Conservation (phyloP, 768 basidiomycete genomes). For the Galerina marginata region DNA sequence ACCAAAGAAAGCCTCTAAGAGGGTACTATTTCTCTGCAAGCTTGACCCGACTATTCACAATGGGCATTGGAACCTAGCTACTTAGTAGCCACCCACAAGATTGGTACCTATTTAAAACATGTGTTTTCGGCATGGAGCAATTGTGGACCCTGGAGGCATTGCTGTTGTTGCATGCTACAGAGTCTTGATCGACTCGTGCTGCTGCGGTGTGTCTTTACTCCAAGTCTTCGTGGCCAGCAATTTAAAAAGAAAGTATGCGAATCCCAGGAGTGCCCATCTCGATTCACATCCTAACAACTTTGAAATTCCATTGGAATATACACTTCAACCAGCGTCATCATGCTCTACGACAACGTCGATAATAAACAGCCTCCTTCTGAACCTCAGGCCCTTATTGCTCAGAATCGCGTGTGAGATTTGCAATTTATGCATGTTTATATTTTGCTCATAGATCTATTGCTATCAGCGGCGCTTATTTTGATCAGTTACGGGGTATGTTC, state of each 20-base stretch:
- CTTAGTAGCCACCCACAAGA: too few relatives aligned
- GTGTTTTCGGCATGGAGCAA: not conserved
- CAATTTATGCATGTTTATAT: not conserved
- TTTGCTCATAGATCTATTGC: not conserved
- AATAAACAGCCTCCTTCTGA: conserved; percentile 4
- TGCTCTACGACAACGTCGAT: conserved; percentile 17
- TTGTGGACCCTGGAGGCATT: not conserved
- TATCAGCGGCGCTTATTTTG: conserved; percentile 34
- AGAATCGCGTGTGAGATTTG: conserved; percentile 16
- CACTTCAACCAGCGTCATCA: conserved; percentile 8
- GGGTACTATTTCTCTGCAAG: not conserved
- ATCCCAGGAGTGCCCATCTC: not conserved
- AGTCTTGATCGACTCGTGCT: conserved; percentile 12
- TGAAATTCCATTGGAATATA: not conserved
- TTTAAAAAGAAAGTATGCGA: not conserved
- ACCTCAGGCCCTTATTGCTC: not conserved
- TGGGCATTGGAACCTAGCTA: not conserved
- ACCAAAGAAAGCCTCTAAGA: not conserved
- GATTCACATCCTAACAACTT: conserved; percentile 1
- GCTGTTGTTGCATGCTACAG: not conserved
- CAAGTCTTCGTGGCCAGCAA: not conserved
- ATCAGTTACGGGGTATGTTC: conserved; percentile 42
- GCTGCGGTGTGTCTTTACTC: conserved; percentile 12
- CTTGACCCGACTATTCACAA: not conserved
- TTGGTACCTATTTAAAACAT: not conserved